Conservation (phyloP, 495 filamentous ascomycete species). For the Penicillium verhagenii region DNA sequence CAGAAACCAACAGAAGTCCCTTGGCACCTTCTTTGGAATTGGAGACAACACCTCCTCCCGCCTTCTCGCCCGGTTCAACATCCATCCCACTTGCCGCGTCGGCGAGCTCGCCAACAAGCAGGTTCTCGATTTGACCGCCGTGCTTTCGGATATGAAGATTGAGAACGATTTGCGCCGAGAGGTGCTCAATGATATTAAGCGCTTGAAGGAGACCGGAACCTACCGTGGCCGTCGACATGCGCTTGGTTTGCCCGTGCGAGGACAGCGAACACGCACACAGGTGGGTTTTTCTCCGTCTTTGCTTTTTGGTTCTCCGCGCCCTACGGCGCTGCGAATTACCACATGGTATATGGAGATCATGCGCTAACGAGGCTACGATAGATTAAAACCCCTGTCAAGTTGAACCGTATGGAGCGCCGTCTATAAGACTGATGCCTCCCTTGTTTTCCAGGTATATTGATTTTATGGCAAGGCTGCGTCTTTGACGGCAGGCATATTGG, state of each 20-base stretch:
- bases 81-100: slow-evolving; percentile 77
- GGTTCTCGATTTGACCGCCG: slow-evolving; percentile 73
- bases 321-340: background rate
- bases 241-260: slow-evolving; percentile 80
- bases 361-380: slow-evolving; percentile 25
- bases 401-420: slow-evolving; percentile 76
- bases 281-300: slow-evolving; percentile 40
- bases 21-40: slow-evolving; percentile 88
- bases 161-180: slow-evolving; percentile 83
- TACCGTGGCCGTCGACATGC: slow-evolving; percentile 91
- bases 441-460: slow-evolving; percentile 12
- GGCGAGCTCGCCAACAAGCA: slow-evolving; percentile 68
- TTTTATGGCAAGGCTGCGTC: slow-evolving; percentile 19
- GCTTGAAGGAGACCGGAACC: slow-evolving; percentile 86
- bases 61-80: slow-evolving; percentile 81
- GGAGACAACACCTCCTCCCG: slow-evolving; percentile 67
- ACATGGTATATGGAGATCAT: background rate
- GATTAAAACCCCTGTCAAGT: slow-evolving; percentile 71
- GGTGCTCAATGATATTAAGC: slow-evolving; percentile 77
- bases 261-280: slow-evolving; percentile 83
- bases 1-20: slow-evolving; percentile 62
- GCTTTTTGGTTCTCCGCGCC: background rate
- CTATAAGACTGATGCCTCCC: slow-evolving; percentile 33
- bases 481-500: slow-evolving; percentile 38
- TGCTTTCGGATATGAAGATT: slow-evolving; percentile 87